phyloP scores from a whole-genome alignment of 768 basidiomycete genomes.

The Tricholoma hemisulphureum region DNA sequence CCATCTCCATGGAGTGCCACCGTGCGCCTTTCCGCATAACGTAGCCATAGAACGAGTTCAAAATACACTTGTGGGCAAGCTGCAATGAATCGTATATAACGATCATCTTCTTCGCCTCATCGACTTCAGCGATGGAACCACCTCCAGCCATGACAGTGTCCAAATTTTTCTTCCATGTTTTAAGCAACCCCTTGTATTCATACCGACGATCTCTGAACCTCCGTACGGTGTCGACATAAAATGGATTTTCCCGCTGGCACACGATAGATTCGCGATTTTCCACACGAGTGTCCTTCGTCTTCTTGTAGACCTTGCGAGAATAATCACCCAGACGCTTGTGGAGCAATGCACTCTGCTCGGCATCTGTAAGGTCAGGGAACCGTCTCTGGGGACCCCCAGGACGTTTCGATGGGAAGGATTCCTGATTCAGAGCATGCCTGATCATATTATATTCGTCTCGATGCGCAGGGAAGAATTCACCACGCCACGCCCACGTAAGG shows the following conservation, averaged over 20 bases:
- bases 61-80: conserved; percentile 98
- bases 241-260: conserved; percentile 96
- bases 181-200: conserved; percentile 97
- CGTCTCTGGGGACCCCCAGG: conserved; percentile 72
- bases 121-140: conserved; percentile 77
- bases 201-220: conserved; percentile 96
- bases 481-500: conserved; percentile 98
- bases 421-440: conserved; percentile 92
- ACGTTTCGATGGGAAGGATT: conserved; percentile 81
- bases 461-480: conserved; percentile 96
- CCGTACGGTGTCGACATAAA: conserved; percentile 98
- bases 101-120: conserved; percentile 99
- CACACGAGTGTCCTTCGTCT: conserved; percentile 95
- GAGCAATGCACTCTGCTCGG: conserved; percentile 88
- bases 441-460: conserved; percentile 99
- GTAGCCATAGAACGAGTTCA: conserved; percentile 99
- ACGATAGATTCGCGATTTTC: conserved; percentile 93
- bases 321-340: conserved; percentile 99
- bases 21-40: conserved; percentile 99
- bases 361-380: conserved; percentile 76
- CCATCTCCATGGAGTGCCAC: conserved; percentile 99
- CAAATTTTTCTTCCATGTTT: conserved; percentile 99
- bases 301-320: conserved; percentile 97
- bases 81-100: conserved; percentile 98
- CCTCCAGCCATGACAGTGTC: conserved; percentile 70